Evolutionary conservation across 371 early-diverging fungal species (phyloP).

Genomic region (Actinomortierella wolfii): DNA sequence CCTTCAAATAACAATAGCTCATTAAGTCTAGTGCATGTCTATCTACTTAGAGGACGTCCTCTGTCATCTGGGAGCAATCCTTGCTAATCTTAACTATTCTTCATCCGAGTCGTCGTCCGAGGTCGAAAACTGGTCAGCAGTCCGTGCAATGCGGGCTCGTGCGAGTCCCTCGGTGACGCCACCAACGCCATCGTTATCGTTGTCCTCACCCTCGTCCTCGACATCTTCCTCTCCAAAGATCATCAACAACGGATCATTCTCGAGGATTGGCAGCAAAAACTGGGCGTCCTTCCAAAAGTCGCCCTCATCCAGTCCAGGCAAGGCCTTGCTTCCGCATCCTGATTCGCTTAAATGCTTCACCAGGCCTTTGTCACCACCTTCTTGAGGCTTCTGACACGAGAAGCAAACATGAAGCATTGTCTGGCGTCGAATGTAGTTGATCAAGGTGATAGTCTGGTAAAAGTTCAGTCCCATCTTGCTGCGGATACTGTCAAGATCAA

Average conservation of each 20-base stretch:
- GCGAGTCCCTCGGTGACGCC: neutral
- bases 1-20: too few species aligned
- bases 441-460: constrained; percentile 81
- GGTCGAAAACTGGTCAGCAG: too few species aligned
- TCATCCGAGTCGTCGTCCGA: too few species aligned
- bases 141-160: too few species aligned
- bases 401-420: constrained; percentile 73
- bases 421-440: constrained; percentile 88
- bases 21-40: too few species aligned
- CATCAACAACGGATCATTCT: constrained; percentile 87
- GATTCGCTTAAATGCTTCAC: constrained; percentile 41
- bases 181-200: constrained; percentile 12
- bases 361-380: constrained; percentile 52
- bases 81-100: too few species aligned
- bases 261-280: constrained; percentile 81
- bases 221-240: constrained; percentile 72
- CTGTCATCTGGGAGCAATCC: too few species aligned
- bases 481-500: constrained; percentile 73
- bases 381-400: constrained; percentile 64
- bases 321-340: constrained; percentile 21
- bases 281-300: constrained; percentile 80
- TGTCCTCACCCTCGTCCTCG: constrained; percentile 47
- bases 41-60: too few species aligned
- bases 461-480: constrained; percentile 69
- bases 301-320: constrained; percentile 53